phyloP scores from a whole-genome alignment of 768 basidiomycete genomes.

The Tremella mesenterica region DNA sequence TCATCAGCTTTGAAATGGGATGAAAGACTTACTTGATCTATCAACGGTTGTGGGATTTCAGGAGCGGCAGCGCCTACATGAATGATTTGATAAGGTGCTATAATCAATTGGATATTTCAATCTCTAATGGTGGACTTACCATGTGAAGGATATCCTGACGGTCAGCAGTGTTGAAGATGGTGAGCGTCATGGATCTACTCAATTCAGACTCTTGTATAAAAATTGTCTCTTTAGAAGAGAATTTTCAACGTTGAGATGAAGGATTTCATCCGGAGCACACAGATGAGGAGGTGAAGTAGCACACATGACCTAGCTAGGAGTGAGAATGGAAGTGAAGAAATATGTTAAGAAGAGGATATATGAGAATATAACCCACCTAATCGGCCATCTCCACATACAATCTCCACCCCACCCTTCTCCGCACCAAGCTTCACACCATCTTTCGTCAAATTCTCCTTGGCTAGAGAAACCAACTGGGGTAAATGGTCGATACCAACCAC shows the following conservation, averaged over 20 bases:
- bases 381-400: constrained; percentile 72
- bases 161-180: background rate
- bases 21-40: constrained; percentile 54
- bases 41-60: constrained; percentile 57
- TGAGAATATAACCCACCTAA: constrained; percentile 49
- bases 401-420: constrained; percentile 53
- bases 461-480: constrained; percentile 62
- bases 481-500: constrained; percentile 92
- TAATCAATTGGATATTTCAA: background rate
- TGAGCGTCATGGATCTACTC: no score
- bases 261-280: background rate
- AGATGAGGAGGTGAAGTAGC: background rate
- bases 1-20: background rate
- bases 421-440: constrained; percentile 54
- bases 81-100: constrained; percentile 65
- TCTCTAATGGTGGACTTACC: constrained; percentile 8
- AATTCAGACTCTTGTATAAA: no score
- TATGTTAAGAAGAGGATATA: no score
- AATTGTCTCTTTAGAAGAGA: no score
- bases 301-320: no score
- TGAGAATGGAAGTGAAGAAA: no score
- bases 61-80: constrained; percentile 93
- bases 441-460: constrained; percentile 53
- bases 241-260: no score
- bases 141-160: constrained; percentile 18